These are phyloP conservation scores for Spathaspora arborariae DNA, from an alignment of 805 yeast species.

Conservation along the genomic window DNA sequence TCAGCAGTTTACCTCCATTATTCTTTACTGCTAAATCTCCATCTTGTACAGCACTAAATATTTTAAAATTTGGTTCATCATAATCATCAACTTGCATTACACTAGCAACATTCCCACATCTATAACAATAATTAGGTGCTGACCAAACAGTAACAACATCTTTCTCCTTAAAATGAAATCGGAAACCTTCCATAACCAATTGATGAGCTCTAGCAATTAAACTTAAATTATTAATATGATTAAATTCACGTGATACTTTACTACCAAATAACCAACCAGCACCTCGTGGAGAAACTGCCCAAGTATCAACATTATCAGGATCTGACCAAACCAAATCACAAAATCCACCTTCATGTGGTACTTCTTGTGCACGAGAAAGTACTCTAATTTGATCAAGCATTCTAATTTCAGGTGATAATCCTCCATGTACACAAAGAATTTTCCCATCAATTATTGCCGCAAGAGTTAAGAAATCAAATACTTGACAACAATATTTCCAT, in stretches of 20 bases:
- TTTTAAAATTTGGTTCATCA: slow-evolving; percentile 83
- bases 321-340: slow-evolving; percentile 98
- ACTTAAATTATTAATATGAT: slow-evolving; percentile 85
- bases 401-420: slow-evolving; percentile 93
- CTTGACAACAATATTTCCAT: slow-evolving; percentile 96
- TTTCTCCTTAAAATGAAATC: slow-evolving; percentile 92
- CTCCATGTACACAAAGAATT: slow-evolving; percentile 95
- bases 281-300: slow-evolving; percentile 98
- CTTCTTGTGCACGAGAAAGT: slow-evolving; percentile 92
- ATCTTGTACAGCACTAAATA: slow-evolving; percentile 93
- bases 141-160: slow-evolving; percentile 98
- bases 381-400: slow-evolving; percentile 97
- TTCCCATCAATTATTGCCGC: slow-evolving; percentile 96
- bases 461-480: slow-evolving; percentile 86
- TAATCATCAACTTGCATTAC: slow-evolving; percentile 94
- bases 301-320: slow-evolving; percentile 95
- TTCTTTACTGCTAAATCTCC: slow-evolving; percentile 47
- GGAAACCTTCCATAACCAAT: slow-evolving; percentile 96
- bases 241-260: slow-evolving; percentile 91
- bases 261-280: slow-evolving; percentile 98
- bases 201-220: slow-evolving; percentile 96
- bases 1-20: slow-evolving; percentile 37
- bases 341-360: slow-evolving; percentile 98
- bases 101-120: slow-evolving; percentile 98
- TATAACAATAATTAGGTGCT: slow-evolving; percentile 94